phyloP scores from a whole-genome alignment of 2,329 filamentous ascomycete genomes.

The Nakataea oryzae region DNA sequence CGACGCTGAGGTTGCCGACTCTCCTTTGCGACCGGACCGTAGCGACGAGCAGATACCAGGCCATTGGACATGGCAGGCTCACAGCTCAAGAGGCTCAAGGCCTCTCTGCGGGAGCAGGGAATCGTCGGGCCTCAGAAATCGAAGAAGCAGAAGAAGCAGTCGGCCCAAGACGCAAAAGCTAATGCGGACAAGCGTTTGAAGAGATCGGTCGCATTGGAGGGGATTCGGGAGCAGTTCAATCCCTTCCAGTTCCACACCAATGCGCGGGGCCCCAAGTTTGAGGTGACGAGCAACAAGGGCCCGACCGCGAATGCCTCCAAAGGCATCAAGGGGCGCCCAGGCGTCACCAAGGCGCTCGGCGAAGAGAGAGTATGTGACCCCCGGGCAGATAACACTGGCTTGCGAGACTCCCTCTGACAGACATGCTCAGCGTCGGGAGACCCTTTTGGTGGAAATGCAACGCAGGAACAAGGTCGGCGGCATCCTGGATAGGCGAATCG shows the following conservation, averaged over 20 bases:
- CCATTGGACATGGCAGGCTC: slow-evolving; percentile 69
- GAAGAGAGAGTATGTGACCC: slow-evolving; percentile 63
- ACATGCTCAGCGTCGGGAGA: slow-evolving; percentile 58
- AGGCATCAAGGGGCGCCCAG: slow-evolving; percentile 62
- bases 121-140: slow-evolving; percentile 87
- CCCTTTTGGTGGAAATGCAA: slow-evolving; percentile 82
- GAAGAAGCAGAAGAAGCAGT: slow-evolving; percentile 83
- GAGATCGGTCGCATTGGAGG: slow-evolving; percentile 66
- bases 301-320: slow-evolving; percentile 39
- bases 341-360: slow-evolving; percentile 72
- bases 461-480: slow-evolving; percentile 83
- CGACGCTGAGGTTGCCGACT: not conserved
- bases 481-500: slow-evolving; percentile 85
- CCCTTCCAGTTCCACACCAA: slow-evolving; percentile 89
- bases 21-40: not conserved
- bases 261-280: slow-evolving; percentile 70
- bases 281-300: slow-evolving; percentile 61
- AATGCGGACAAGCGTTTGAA: slow-evolving; percentile 64
- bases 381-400: not conserved
- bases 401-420: not conserved
- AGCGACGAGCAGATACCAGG: slow-evolving; percentile 5
- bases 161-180: slow-evolving; percentile 53
- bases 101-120: slow-evolving; percentile 79
- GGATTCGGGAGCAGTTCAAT: slow-evolving; percentile 93
- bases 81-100: slow-evolving; percentile 91